Evolutionary conservation across 805 yeast species (phyloP), one percentile per base, ranked within the genome.

Genomic region (Candida dendrica): DNA sequence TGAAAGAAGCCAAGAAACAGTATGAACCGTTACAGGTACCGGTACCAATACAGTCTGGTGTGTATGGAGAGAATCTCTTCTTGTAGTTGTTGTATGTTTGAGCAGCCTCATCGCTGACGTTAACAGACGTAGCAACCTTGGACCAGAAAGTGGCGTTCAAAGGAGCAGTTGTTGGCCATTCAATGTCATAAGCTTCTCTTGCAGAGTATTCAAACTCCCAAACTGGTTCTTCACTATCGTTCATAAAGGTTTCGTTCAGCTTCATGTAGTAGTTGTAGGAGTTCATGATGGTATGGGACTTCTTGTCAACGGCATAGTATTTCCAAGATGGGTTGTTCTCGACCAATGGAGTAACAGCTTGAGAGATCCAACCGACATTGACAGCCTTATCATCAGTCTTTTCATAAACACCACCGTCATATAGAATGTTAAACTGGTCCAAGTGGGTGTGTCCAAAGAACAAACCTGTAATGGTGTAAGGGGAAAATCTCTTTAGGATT

Each of bases 81-180:
- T 77, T 69, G 41, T 60, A 63, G 44, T 69, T 65, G 34, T 72
- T 64, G 58, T 75, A 82, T 15, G 45, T 34, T 49, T 78, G 84
- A 40, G 79, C 69, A 48, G 66, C 60, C 3, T 59, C 66, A 30
- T 66, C 61, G 48, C 73, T 62, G 37, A 58, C 53, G 36, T 66
- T 63, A 48, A 81, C 65, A 32, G 61, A 59, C 24, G 63, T 58
- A 3, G 81, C 74, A 15, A 79, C 81, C 22, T 48, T 40, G 52
- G 79, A 78, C 88, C 88, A 79, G 66, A 79, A 81, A 15, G 79
- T 71, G 16, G 79, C 88, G 53, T 81, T 81, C 53, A 81, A 68
- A 11, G 87, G 84, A 14, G 81, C 65, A 10, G 58, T 50, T 11
- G 41, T 48, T 15, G 87, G 85, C 89, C 89, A 82, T 14, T 64